Conservation (phyloP, 2,329 filamentous ascomycete genomes). For the Xylariaceae sp. region DNA sequence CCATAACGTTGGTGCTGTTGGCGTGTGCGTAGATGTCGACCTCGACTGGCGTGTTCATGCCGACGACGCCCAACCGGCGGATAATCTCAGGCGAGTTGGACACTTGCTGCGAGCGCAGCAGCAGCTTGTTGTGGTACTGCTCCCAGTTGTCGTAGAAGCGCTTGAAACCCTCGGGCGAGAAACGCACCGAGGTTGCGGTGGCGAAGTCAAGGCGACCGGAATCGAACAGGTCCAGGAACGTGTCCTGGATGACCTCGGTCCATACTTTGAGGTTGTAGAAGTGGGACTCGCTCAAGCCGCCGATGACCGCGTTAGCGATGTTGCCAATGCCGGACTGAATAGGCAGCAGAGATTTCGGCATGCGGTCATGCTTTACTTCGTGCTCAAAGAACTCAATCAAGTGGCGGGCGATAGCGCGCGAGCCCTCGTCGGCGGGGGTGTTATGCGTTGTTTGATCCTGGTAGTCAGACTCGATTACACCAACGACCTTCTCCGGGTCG, state of each 20-base stretch:
- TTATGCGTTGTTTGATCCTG: conserved; percentile 76
- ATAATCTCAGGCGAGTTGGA: conserved; percentile 93
- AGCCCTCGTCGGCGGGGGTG: conserved; percentile 72
- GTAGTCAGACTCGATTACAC: conserved; percentile 83
- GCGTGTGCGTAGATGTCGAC: conserved; percentile 95
- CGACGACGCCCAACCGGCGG: conserved; percentile 81
- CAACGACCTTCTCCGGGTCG: conserved; percentile 82
- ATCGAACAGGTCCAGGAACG: conserved; percentile 91
- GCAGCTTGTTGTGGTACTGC: conserved; percentile 75
- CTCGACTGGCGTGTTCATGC: conserved; percentile 94
- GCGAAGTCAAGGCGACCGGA: conserved; percentile 85
- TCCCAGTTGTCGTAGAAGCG: conserved; percentile 90
- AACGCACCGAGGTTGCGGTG: conserved; percentile 86
- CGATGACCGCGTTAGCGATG: conserved; percentile 89
- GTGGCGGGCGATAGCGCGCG: conserved; percentile 73
- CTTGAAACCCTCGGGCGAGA: conserved; percentile 88
- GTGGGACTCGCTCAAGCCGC: conserved; percentile 77
- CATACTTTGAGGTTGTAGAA: conserved; percentile 89
- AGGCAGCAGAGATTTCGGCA: conserved; percentile 76
- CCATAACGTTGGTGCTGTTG: conserved; percentile 89
- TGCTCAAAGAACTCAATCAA: conserved; percentile 84
- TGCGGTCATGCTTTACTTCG: conserved; percentile 76
- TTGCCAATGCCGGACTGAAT: conserved; percentile 90
- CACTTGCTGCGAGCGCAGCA: conserved; percentile 84
- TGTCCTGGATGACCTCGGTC: conserved; percentile 93